These are phyloP conservation scores for Neopestalotiopsis clavispora DNA, from an alignment of 2,329 filamentous ascomycete genomes.

Conservation along the genomic window DNA sequence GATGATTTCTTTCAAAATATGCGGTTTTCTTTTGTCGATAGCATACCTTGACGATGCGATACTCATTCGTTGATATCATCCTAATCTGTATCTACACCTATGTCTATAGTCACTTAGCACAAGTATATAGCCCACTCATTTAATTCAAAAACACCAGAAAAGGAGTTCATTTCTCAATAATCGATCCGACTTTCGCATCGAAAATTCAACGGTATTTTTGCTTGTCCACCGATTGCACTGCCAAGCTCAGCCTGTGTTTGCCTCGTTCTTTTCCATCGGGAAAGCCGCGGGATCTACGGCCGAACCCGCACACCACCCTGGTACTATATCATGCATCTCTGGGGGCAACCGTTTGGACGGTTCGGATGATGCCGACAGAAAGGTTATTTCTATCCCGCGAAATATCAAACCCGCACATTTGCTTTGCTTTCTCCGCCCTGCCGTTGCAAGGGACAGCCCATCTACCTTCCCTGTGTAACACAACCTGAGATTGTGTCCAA, in stretches of 20 bases:
- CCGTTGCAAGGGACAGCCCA: too few relatives aligned
- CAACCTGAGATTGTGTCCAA: not conserved
- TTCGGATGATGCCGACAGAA: slow-evolving; percentile 8
- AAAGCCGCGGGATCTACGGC: not conserved
- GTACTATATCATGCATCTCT: not conserved
- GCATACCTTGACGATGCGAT: not conserved
- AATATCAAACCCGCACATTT: not conserved
- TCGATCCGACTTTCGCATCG: not conserved
- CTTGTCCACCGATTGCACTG: too few relatives aligned
- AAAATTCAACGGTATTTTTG: too few relatives aligned
- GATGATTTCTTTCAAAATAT: not conserved
- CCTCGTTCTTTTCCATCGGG: not conserved
- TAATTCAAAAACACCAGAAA: not conserved
- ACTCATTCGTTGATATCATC: not conserved
- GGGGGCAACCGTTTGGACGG: not conserved
- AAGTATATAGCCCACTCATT: slow-evolving; percentile 1
- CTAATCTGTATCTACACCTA: not conserved
- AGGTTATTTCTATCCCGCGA: not conserved
- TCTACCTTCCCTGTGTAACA: not conserved
- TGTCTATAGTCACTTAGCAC: slow-evolving; percentile 3
- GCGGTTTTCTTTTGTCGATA: not conserved
- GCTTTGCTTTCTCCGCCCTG: not conserved
- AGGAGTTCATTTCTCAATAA: not conserved
- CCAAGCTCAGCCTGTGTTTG: too few relatives aligned
- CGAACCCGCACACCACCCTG: not conserved